Base-by-base conservation (phyloP, 805 yeast genomes). In the Hanseniaspora nectarophila region DNA sequence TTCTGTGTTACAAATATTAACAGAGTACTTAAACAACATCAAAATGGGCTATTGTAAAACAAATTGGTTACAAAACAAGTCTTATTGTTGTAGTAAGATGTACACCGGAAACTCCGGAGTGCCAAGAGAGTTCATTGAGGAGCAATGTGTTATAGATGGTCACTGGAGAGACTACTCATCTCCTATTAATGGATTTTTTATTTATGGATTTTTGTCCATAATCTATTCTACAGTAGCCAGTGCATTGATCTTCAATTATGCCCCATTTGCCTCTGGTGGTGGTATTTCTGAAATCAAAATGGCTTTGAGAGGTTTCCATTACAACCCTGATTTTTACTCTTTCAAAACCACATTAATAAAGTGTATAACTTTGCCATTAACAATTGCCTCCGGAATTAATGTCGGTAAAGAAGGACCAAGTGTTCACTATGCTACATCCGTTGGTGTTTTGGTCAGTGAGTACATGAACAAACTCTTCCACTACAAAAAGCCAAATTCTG, bases 391-490 rank as follows among this genome's bases (percentile, higher is more conserved):
- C 1, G 98, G 98, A 0, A 67, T 92, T 35, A 83, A 90, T 58
- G 84, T 92, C 5, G 99, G 99, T 21, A 92, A 92, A 67, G 99
- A 92, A 63, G 99, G 99, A 0, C 99, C 99, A 1, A 80, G 90
- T 59, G 98, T 92, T 12, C 99, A 92, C 67, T 92, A 90, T 66
- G 97, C 98, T 0, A 95, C 89, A 0, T 89, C 97, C 64, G 53
- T 49, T 15, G 53, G 46, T 33, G 53, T 49, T 33, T 20, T 49
- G 26, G 26, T 49, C 3, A 90, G 84, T n/a, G 98, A 97, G 0
- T 80, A 81, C 59, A 75, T 80, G n/a, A 69, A 87, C 12, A 80
- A 92, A 0, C 73, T 74, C 35, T 63, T 78, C 42, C 72, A 82
- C 53, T 54, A 65, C 34, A 65, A 63, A 40, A 70, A 68, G 54